These are phyloP conservation scores for Diaporthe vaccinii DNA, from an alignment of 2,329 filamentous ascomycete species.

Conservation along the genomic window DNA sequence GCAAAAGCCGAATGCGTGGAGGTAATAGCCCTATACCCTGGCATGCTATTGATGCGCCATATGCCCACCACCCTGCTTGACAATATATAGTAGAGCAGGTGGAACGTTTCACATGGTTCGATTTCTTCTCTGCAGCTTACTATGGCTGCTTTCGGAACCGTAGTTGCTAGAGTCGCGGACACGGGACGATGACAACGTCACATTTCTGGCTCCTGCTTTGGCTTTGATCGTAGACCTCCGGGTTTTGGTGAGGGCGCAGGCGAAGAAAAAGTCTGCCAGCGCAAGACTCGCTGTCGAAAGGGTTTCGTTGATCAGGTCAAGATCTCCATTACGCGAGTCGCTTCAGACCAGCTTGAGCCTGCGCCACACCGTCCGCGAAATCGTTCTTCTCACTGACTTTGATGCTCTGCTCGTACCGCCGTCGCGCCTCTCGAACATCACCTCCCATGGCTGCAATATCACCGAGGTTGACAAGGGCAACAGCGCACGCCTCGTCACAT, in stretches of 20 bases:
- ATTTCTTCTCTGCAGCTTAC: background rate
- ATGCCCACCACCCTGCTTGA: background rate
- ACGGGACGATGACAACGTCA: background rate
- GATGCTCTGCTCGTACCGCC: conserved; percentile 77
- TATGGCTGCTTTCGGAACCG: background rate
- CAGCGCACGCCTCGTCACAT: conserved; percentile 86
- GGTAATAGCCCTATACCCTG: background rate
- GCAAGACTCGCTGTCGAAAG: background rate
- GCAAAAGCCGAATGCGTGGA: background rate
- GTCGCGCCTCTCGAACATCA: conserved; percentile 73
- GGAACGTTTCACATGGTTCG: conserved; percentile 19
- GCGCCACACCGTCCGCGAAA: conserved; percentile 64
- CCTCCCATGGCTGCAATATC: conserved; percentile 85
- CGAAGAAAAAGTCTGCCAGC: no score
- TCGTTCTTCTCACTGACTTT: conserved; percentile 69
- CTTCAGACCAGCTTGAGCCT: conserved; percentile 65
- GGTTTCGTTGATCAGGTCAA: background rate
- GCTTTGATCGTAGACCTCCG: background rate
- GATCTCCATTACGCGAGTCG: conserved; percentile 37
- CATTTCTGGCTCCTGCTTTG: background rate
- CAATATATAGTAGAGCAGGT: background rate
- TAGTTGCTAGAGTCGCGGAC: background rate
- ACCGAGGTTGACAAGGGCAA: conserved; percentile 87
- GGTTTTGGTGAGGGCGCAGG: background rate
- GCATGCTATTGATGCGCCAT: background rate